A percentile compares a stretch with the other conserved stretches of the same genome.
Evolutionary conservation across 257 asterid genomes (phyloP).

Genomic region (Catharanthus roseus): DNA sequence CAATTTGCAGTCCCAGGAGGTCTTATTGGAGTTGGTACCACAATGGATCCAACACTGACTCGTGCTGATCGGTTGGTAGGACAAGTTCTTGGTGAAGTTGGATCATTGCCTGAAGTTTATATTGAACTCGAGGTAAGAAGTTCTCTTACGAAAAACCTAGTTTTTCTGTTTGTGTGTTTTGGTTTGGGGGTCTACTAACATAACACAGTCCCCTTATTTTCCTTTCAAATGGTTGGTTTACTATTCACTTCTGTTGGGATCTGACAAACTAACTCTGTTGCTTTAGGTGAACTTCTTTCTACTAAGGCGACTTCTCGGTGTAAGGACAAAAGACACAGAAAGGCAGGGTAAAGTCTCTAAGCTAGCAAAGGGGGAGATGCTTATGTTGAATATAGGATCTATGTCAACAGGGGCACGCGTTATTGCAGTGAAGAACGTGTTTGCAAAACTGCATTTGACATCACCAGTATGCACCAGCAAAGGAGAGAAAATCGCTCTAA

Average conservation of each 20-base stretch:
- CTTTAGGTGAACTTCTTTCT: constrained; percentile 84
- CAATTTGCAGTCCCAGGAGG: constrained; percentile 99
- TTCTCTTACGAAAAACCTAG: neutral
- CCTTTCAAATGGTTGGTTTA: neutral
- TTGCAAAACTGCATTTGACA: constrained; percentile 85
- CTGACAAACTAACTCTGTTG: neutral
- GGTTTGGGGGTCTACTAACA: neutral
- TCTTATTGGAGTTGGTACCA: constrained; percentile 96
- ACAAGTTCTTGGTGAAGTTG: constrained; percentile 98
- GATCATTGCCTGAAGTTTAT: constrained; percentile 88
- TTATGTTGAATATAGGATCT: constrained; percentile 94
- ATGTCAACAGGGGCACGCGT: constrained; percentile 99
- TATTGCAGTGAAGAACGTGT: constrained; percentile 75
- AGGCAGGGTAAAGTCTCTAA: constrained; percentile 87
- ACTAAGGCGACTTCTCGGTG: constrained; percentile 82
- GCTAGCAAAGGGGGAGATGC: constrained; percentile 83
- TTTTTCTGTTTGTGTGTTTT: neutral
- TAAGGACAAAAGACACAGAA: constrained; percentile 89
- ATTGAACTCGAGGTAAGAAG: constrained; percentile 77
- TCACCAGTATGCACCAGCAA: constrained; percentile 97
- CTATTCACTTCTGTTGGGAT: neutral
- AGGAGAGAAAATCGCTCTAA: constrained; percentile 86
- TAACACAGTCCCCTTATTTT: neutral
- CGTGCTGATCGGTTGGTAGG: constrained; percentile 99
- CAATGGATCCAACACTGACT: constrained; percentile 97